Conservation (phyloP, 2,329 filamentous ascomycete genomes). For the Diaporthe vaccinii region DNA sequence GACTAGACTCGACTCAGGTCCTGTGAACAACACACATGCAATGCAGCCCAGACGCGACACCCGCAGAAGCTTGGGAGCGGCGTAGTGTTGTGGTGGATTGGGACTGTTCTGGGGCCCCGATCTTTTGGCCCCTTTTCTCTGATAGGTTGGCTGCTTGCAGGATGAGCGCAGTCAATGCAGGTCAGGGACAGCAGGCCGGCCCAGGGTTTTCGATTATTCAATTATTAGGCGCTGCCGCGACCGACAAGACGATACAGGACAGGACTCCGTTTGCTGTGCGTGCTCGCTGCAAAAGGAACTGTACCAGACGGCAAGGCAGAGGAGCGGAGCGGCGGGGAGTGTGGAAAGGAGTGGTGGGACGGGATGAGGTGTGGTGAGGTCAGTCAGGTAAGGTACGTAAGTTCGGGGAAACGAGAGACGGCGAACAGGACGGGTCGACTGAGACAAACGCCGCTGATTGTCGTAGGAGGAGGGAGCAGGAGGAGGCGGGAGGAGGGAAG, state of each 20-base stretch:
- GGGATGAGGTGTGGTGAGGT: slow-evolving; percentile 1
- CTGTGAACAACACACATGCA: slow-evolving; percentile 33
- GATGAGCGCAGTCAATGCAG: slow-evolving; percentile 31
- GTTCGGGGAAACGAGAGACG: slow-evolving; percentile 29
- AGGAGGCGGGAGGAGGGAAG: slow-evolving; percentile 8
- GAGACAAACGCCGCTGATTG: slow-evolving; percentile 30
- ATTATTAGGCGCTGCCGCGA: slow-evolving; percentile 27
- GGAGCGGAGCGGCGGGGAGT: background rate
- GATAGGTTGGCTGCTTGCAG: slow-evolving; percentile 34
- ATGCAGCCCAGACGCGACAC: slow-evolving; percentile 40
- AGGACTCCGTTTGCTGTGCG: background rate
- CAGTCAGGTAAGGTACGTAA: background rate
- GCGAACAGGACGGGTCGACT: slow-evolving; percentile 30
- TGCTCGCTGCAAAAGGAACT: background rate
- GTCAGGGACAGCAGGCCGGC: slow-evolving; percentile 22
- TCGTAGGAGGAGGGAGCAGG: slow-evolving; percentile 9
- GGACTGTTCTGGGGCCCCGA: slow-evolving; percentile 25
- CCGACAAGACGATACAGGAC: slow-evolving; percentile 2
- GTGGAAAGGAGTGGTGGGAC: slow-evolving; percentile 7
- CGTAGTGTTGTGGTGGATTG: slow-evolving; percentile 26
- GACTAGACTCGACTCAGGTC: slow-evolving; percentile 31
- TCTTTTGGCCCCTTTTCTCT: slow-evolving; percentile 36
- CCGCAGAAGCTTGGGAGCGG: slow-evolving; percentile 29
- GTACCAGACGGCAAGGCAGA: slow-evolving; percentile 1
- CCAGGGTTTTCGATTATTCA: slow-evolving; percentile 25